phyloP scores from a whole-genome alignment of 1,284 basidiomycete species.

The Mycena sp. region DNA sequence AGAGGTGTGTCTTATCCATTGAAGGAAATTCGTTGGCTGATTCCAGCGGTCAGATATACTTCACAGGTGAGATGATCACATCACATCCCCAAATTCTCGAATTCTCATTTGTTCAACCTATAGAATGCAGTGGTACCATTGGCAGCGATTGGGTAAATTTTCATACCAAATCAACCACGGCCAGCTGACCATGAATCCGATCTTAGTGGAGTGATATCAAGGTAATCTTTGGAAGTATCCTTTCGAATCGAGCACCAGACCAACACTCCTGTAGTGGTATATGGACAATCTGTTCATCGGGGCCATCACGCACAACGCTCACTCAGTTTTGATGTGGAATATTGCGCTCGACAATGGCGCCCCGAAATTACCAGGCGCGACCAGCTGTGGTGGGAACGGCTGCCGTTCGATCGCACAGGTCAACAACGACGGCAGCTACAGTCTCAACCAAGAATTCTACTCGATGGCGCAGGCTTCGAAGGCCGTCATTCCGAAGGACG shows the following conservation, averaged over 20 bases:
- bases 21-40: background rate
- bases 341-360: slow-evolving; percentile 70
- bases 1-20: slow-evolving; percentile 43
- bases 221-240: slow-evolving; percentile 53
- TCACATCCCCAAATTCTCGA: background rate
- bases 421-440: slow-evolving; percentile 69
- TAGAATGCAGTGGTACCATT: slow-evolving; percentile 56
- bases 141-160: slow-evolving; percentile 66
- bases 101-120: background rate
- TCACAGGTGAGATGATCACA: slow-evolving; percentile 43
- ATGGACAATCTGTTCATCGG: slow-evolving; percentile 69
- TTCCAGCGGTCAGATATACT: slow-evolving; percentile 49
- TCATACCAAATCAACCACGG: no score
- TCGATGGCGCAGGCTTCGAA: slow-evolving; percentile 79
- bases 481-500: slow-evolving; percentile 74
- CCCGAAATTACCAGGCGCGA: slow-evolving; percentile 70
- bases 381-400: slow-evolving; percentile 65
- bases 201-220: slow-evolving; percentile 73
- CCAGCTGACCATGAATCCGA: background rate
- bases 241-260: slow-evolving; percentile 18
- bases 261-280: slow-evolving; percentile 61
- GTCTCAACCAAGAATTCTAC: slow-evolving; percentile 79
- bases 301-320: slow-evolving; percentile 49
- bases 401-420: slow-evolving; percentile 74
- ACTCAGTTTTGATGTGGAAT: slow-evolving; percentile 77